Base-by-base conservation (phyloP, 441 rosid species). In the Theobroma grandiflorum region DNA sequence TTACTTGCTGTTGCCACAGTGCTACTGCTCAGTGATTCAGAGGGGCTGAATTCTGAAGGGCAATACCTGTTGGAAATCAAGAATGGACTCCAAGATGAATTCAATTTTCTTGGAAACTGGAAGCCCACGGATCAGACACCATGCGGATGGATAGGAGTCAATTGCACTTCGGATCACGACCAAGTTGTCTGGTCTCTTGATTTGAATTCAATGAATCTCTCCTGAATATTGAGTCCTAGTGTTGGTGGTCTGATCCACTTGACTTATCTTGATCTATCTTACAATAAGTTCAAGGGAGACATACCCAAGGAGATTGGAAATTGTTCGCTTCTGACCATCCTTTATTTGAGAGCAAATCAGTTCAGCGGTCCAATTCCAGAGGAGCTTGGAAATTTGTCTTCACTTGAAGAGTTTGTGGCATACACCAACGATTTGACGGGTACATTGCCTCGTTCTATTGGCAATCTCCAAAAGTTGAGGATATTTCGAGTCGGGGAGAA, bases 341-440 rank as follows among this genome's bases (percentile, higher is more conserved):
- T 95, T 84, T 81, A 72, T 78, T 82, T 95, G 89, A 91, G 90
- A 77, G 87, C 93, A 61, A 94, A 95, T 86, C 86, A 91, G 74
- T 88, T 95, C 18, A 83, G 86, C 61, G 98, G 98, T 61, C 65
- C 88, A 53, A 81, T 95, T 59, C 99, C 97, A 0, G 94, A 91
- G 84, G 97, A 89, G 82, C 77, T 95, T 77, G 99, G 99, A 22
- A 84, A 85, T 75, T 74, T 94, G 79, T 72, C 88, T 43, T 86
- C 89, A 14, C 79, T 95, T 86, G 86, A 86, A 58, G 97, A 95
- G 85, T 88, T 94, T 87, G 92, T 91, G 84, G 97, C 96, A 76
- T 94, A 87, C 81, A 91, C 95, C 53, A 95, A 95, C 86, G 91
- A 93, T 82, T 81, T 95, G 78, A 87, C 90, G 4, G 99, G 98